A percentile compares a stretch with the other conserved stretches of the same genome.
phyloP scores from a whole-genome alignment of 1,284 basidiomycete species.

The Neolentinus lepideus region DNA sequence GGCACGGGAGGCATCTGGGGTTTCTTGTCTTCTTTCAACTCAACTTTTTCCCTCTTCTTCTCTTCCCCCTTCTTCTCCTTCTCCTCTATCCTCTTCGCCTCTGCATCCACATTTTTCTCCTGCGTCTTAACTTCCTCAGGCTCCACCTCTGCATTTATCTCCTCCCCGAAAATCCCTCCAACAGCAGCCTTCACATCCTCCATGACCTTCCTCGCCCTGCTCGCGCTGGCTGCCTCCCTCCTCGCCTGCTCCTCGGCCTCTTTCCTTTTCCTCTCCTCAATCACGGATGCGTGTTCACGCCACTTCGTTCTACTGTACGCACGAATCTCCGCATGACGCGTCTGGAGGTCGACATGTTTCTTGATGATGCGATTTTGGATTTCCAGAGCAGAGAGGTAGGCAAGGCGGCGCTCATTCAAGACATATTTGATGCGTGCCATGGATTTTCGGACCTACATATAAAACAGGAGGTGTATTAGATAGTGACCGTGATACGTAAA shows the following conservation, averaged over 20 bases:
- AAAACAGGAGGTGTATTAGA: constrained; percentile 3
- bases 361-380: constrained; percentile 24
- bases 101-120: not conserved
- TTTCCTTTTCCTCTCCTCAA: not conserved
- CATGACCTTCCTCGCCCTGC: not conserved
- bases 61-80: not conserved
- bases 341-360: not conserved
- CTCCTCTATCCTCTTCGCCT: not conserved
- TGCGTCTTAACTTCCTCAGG: not conserved
- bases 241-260: not conserved
- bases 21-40: not conserved
- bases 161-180: not conserved
- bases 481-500: not conserved
- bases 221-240: not conserved
- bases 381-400: constrained; percentile 61
- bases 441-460: constrained; percentile 79
- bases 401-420: constrained; percentile 85
- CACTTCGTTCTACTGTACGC: not conserved
- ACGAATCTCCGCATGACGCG: not conserved
- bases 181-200: not conserved
- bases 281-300: not conserved
- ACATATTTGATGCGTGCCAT: constrained; percentile 96
- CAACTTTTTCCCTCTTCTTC: not conserved
- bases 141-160: not conserved
- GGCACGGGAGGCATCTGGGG: not conserved